Evolutionary conservation across 768 basidiomycete genomes (phyloP).

Genomic region (Boletus tylopilopsis): DNA sequence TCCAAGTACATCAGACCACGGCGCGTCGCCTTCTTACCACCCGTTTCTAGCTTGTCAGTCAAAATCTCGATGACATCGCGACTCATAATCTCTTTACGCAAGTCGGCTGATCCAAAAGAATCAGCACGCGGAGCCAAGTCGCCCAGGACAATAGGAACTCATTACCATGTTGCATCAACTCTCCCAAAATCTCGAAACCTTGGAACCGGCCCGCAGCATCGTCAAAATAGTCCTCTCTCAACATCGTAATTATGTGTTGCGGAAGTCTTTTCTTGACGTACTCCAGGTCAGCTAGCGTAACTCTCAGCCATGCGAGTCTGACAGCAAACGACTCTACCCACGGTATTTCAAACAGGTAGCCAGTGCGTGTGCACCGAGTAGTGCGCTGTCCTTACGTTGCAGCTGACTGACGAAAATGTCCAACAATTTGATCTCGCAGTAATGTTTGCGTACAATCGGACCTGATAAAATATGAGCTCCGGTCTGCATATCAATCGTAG

Average conservation of each 20-base stretch:
- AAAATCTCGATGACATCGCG: conserved; percentile 11
- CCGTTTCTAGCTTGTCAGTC: conserved; percentile 7
- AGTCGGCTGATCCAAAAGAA: conserved; percentile 2
- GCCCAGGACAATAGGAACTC: background rate
- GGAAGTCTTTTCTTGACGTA: background rate
- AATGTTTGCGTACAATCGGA: conserved; percentile 1
- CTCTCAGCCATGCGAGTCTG: background rate
- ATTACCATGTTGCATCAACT: conserved; percentile 8
- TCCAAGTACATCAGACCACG: conserved; percentile 18
- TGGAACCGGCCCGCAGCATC: no score
- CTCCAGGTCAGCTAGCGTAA: conserved; percentile 11
- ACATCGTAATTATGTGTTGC: no score
- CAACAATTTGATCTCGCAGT: conserved; percentile 5
- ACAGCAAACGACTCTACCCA: background rate
- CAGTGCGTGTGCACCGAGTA: conserved; percentile 21
- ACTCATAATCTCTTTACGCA: conserved; percentile 10
- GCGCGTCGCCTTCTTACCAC: conserved; percentile 9
- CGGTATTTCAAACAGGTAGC: conserved; percentile 10
- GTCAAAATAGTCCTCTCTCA: no score
- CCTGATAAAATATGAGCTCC: conserved; percentile 2
- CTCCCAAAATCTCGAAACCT: no score
- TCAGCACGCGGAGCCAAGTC: background rate
- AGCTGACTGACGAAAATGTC: conserved; percentile 13
- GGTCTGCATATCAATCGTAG: background rate
- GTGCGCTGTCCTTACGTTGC: conserved; percentile 4